Evolutionary conservation across 345 rosid species (phyloP), one percentile per base, ranked within the genome.

Genomic region (Acer yangbiense): DNA sequence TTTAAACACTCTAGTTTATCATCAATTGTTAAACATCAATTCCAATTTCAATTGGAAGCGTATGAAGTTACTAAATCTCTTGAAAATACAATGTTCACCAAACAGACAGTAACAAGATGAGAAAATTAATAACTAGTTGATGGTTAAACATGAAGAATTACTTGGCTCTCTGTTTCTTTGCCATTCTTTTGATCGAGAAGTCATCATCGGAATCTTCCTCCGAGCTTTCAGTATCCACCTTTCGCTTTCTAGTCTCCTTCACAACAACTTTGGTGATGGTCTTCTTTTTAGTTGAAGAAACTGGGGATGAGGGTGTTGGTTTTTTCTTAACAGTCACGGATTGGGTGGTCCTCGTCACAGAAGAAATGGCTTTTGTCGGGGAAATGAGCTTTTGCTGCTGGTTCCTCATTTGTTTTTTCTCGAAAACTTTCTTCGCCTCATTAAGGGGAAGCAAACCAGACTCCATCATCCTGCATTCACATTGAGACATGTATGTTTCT

Each of bases 401-500:
- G 76, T 20, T 75, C 85, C 82, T 90, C 82, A 83, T 86, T 78
- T 80, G 92, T 85, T 94, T 96, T 85, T 80, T 91, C 73, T 88
- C 95, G 6, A 85, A 85, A 29, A 88, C 89, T 81, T 91, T 87
- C 85, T 83, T 89, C 55, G 98, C 99, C 82, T 74, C 87, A 2
- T 86, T 97, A 64, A 83, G 68, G 21, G 98, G 69, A 44, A 94
- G 98, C 83, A 94, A 88, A 54, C 99, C 98, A 20, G 92, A 96
- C 69, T 96, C 99, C 98, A 96, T 94, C 95, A 96, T 90, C 98
- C 99, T 94, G 86, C 76, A 81, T 77, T 46, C 32, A 78, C 68
- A 52, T 65, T 35, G 13, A 39, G 32, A 64, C 12, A 10, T 18
- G 66, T 25, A 48, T 13, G 12, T 43, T 64, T 73, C 57, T 52